These are phyloP conservation scores for Leishmania mexicana DNA, from an alignment of 208 protist genomes.

Conservation along the genomic window DNA sequence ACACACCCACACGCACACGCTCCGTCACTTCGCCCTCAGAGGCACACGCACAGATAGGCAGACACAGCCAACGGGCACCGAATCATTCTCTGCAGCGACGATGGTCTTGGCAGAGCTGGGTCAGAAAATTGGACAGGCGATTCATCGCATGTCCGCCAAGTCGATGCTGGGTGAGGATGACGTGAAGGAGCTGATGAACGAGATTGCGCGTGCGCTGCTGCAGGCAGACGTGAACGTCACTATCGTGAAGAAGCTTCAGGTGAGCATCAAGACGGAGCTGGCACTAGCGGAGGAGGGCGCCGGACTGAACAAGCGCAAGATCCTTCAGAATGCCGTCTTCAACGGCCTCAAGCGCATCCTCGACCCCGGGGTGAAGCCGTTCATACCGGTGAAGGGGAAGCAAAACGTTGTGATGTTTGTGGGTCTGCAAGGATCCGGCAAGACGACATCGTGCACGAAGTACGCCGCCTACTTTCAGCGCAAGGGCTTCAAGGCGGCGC, in stretches of 20 bases:
- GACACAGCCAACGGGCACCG: not conserved
- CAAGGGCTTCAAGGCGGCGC: slow-evolving; percentile 94
- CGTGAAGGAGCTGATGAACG: slow-evolving; percentile 95
- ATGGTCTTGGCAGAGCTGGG: slow-evolving; percentile 96
- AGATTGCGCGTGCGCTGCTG: slow-evolving; percentile 95
- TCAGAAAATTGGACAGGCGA: slow-evolving; percentile 93
- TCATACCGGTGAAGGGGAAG: slow-evolving; percentile 95
- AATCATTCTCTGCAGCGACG: not conserved
- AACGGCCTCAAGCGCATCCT: slow-evolving; percentile 96
- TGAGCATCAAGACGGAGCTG: slow-evolving; percentile 93
- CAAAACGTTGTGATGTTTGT: slow-evolving; percentile 99
- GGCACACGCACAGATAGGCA: not conserved
- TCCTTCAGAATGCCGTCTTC: slow-evolving; percentile 97
- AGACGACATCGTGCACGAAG: slow-evolving; percentile 99
- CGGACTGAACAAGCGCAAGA: slow-evolving; percentile 96
- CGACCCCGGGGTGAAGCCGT: slow-evolving; percentile 97
- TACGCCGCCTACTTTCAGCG: slow-evolving; percentile 95
- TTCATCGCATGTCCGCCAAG: slow-evolving; percentile 90
- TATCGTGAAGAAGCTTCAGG: slow-evolving; percentile 93
- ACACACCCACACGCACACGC: not conserved
- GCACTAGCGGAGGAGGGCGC: slow-evolving; percentile 93
- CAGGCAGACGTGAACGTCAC: slow-evolving; percentile 97
- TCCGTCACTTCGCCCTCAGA: not conserved
- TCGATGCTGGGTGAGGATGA: slow-evolving; percentile 95
- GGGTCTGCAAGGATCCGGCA: slow-evolving; percentile 97